Base-by-base conservation (phyloP, 345 rosid genomes). In the Reutealis trisperma region DNA sequence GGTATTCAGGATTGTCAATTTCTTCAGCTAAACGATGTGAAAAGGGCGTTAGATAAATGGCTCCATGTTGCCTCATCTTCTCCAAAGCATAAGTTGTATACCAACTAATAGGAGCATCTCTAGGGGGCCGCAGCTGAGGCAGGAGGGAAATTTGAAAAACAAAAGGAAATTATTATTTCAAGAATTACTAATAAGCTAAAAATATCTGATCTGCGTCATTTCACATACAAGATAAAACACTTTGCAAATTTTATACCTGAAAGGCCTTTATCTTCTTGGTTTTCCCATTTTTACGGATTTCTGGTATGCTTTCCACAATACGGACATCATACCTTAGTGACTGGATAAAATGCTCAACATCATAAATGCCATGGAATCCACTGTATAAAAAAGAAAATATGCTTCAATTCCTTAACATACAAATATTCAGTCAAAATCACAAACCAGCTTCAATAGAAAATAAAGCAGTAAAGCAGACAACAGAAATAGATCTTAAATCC, bases 11-110 rank as follows among this genome's bases (percentile, higher is more conserved):
- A 76, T 87, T 83, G 85, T 89, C 97, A 75, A 94, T 91, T 84
- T 96, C 99, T 86, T 96, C 99, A 27, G 97, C 97, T 74, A 96
- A 83, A 70, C 98, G 98, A 85, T 96, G 99, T 73, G 99, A 90
- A 86, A 96, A 96, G 71, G 99, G 98, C 59, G 97, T 94, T 61
- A 96, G 86, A 85, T 96, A 96, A 73, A 96, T 92, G 73, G 97
- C 99, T 83, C 91, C 95, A 71, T 94, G 93, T 82, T 96, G 89
- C 86, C 86, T 93, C 98, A 96, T 94, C 82, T 92, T 89, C 84
- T 92, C 81, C 14, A 92, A 81, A 79, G 98, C 99, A 84, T 77
- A 83, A 74, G 93, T 88, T 58, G 87, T 78, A 81, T 96, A 96
- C 99, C 99, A 96, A 75, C 88, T 89, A 72, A 88, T 86, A 82